These are phyloP conservation scores for Ulmus americana DNA, from an alignment of 331 rosid genomes.

Conservation along the genomic window DNA sequence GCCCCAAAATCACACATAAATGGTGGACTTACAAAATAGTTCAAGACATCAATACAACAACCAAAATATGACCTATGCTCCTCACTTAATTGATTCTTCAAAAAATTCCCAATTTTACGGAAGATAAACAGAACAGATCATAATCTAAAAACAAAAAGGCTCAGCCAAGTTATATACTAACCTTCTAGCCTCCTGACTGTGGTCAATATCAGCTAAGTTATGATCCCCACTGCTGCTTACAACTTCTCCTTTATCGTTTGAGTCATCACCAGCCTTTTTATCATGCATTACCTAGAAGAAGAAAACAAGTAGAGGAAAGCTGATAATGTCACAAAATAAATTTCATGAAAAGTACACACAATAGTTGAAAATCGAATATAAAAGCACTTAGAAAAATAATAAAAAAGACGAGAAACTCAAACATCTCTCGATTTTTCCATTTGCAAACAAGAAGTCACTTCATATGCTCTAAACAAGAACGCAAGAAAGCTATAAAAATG, in stretches of 20 bases:
- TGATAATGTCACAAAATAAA: background rate
- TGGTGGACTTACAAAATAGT: background rate
- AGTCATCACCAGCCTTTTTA: constrained; percentile 16
- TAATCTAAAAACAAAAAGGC: background rate
- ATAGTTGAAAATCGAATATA: background rate
- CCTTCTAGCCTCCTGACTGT: constrained; percentile 35
- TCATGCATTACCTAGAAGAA: constrained; percentile 52
- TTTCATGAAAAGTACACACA: background rate
- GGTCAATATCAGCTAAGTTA: constrained; percentile 15
- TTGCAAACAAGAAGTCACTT: too few relatives aligned
- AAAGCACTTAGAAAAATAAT: background rate
- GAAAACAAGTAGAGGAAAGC: background rate
- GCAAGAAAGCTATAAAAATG: too few relatives aligned
- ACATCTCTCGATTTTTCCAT: too few relatives aligned
- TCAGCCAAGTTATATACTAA: constrained; percentile 14
- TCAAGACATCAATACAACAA: background rate
- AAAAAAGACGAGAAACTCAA: background rate
- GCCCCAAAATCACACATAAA: background rate
- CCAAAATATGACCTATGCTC: background rate
- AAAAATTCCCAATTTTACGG: background rate
- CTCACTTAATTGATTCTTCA: background rate
- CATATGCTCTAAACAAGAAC: too few relatives aligned
- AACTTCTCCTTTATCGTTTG: constrained; percentile 24
- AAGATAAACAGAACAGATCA: background rate
- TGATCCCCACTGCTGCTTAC: constrained; percentile 20